phyloP scores from a whole-genome alignment of 164 flowering plant species.

The Vitis rotundifolia region DNA sequence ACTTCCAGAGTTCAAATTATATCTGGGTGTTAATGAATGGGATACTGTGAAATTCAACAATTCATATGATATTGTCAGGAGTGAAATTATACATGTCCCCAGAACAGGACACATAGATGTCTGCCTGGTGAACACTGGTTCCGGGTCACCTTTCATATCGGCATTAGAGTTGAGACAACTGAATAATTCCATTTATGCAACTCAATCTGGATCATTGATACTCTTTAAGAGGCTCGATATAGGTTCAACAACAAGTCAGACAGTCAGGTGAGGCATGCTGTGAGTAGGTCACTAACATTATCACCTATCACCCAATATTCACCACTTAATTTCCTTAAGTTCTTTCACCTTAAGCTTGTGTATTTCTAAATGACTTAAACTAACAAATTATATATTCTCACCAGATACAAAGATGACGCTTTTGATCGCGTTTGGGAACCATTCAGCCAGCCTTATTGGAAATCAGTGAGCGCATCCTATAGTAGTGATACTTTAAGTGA shows the following conservation, averaged over 20 bases:
- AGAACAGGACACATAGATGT: constrained; percentile 18
- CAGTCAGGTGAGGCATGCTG: too few relatives aligned
- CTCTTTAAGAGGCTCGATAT: neutral
- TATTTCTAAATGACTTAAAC: too few relatives aligned
- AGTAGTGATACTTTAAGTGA: neutral
- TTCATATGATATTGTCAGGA: neutral
- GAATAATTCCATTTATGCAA: constrained; percentile 11
- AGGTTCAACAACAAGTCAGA: neutral
- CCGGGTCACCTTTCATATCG: constrained; percentile 45
- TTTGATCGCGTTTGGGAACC: too few relatives aligned
- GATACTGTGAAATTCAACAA: constrained; percentile 2
- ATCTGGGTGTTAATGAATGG: constrained; percentile 45
- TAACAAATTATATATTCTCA: too few relatives aligned
- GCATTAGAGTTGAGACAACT: constrained; percentile 31
- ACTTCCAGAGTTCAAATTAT: constrained; percentile 38
- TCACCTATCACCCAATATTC: too few relatives aligned
- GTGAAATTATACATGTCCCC: constrained; percentile 29
- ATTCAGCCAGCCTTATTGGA: too few relatives aligned
- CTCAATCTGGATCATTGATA: constrained; percentile 19
- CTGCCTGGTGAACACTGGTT: constrained; percentile 39
- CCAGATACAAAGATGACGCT: too few relatives aligned
- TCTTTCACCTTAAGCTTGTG: too few relatives aligned
- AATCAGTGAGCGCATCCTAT: too few relatives aligned
- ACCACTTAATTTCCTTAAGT: neutral
- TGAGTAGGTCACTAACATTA: too few relatives aligned